These are phyloP conservation scores for Aquilaria malaccensis DNA, from an alignment of 345 rosid genomes.

Conservation along the genomic window DNA sequence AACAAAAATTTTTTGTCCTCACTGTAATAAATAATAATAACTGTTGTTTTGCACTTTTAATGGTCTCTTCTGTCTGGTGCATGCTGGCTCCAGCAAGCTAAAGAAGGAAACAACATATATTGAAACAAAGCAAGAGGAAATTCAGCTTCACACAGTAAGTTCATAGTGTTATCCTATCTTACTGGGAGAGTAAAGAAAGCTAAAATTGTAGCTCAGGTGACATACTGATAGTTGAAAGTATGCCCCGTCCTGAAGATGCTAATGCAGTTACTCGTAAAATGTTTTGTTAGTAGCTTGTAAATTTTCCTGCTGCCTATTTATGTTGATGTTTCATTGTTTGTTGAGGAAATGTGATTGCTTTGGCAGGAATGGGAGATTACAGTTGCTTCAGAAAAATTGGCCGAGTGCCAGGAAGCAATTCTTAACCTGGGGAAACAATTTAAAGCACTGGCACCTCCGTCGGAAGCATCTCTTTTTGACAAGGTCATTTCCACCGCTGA, in stretches of 20 bases:
- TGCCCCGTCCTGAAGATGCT: too few species aligned
- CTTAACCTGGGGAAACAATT: constrained; percentile 83
- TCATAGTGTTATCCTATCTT: neutral
- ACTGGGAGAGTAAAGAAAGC: too few species aligned
- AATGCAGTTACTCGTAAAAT: too few species aligned
- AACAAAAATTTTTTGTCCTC: neutral
- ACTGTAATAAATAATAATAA: neutral
- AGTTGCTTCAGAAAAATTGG: constrained; percentile 90
- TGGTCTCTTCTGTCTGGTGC: constrained; percentile 15
- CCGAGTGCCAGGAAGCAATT: constrained; percentile 91
- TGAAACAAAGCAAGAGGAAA: constrained; percentile 39
- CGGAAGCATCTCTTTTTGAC: constrained; percentile 49
- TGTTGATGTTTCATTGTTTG: neutral
- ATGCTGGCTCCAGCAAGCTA: constrained; percentile 36
- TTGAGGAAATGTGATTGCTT: constrained; percentile 6
- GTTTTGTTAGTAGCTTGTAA: too few species aligned
- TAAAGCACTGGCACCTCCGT: constrained; percentile 64
- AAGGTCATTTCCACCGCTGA: constrained; percentile 31
- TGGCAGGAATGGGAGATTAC: constrained; percentile 77
- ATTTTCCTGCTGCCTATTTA: too few species aligned
- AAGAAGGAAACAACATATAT: constrained; percentile 23
- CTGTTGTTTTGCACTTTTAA: constrained; percentile 3
- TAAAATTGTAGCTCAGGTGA: too few species aligned
- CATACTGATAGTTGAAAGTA: too few species aligned
- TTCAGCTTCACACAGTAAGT: constrained; percentile 63